Conservation (phyloP, 2,329 filamentous ascomycete genomes). For the Sporothrix pseudoabietina region DNA sequence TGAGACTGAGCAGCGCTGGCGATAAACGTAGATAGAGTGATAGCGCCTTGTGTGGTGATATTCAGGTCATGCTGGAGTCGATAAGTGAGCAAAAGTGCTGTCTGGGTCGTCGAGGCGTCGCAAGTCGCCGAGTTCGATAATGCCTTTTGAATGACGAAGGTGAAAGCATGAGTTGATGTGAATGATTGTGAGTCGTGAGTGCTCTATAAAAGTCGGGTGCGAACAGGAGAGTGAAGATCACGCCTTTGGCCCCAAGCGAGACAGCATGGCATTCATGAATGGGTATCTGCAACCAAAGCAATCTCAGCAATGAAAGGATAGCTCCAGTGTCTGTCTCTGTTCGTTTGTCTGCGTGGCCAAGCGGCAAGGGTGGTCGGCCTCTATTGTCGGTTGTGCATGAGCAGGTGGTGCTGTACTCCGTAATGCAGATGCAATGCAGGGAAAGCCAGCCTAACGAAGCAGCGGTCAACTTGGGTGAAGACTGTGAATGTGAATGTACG, state of each 20-base stretch:
- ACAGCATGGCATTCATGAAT: neutral
- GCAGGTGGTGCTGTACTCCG: neutral
- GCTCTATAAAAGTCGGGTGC: neutral
- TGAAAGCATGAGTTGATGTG: neutral
- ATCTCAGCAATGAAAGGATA: neutral
- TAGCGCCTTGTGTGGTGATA: neutral
- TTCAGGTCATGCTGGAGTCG: neutral
- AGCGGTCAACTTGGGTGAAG: conserved; percentile 20
- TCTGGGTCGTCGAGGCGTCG: neutral
- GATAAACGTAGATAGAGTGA: neutral
- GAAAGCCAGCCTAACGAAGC: conserved; percentile 23
- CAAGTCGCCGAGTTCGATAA: neutral
- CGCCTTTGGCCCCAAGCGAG: neutral
- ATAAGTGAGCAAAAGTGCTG: neutral
- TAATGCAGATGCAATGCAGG: conserved; percentile 20
- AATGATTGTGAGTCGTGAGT: neutral
- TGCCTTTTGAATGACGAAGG: neutral
- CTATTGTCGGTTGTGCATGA: conserved; percentile 19
- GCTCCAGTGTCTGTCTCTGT: neutral
- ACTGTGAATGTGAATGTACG: neutral
- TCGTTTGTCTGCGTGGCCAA: neutral
- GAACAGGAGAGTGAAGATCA: conserved; percentile 12
- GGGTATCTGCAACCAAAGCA: neutral
- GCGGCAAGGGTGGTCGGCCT: neutral
- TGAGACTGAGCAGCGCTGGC: neutral